Evolutionary conservation across 177 flowering plant genomes (phyloP).

Genomic region (Vitis hybrid): DNA sequence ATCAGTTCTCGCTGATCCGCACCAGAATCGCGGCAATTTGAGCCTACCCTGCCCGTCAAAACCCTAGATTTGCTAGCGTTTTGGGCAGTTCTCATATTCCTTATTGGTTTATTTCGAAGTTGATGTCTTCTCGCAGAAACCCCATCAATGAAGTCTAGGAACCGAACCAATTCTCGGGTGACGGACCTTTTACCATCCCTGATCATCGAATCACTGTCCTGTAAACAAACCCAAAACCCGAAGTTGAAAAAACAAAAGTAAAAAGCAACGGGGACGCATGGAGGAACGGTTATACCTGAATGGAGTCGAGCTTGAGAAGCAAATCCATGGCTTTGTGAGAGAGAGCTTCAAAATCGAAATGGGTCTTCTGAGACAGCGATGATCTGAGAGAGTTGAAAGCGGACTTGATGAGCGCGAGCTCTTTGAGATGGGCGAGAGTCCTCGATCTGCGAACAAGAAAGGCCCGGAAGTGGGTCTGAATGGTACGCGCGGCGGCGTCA

Average conservation of each 20-base stretch:
- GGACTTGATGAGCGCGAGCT: conserved; percentile 69
- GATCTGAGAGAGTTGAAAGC: conserved; percentile 50
- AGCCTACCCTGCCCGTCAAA: conserved; percentile 3
- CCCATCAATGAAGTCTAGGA: conserved; percentile 63
- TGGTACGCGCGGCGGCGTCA: conserved; percentile 75
- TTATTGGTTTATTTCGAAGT: conserved; percentile 27
- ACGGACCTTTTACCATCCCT: conserved; percentile 55
- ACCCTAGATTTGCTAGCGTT: conserved; percentile 26
- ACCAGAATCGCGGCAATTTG: conserved; percentile 8
- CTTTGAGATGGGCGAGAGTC: conserved; percentile 70
- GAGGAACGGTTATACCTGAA: conserved; percentile 53
- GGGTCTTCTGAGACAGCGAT: conserved; percentile 39
- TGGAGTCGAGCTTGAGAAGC: conserved; percentile 65
- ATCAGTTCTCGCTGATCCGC: conserved; percentile 18
- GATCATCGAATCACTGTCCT: conserved; percentile 64
- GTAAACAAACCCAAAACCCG: conserved; percentile 10
- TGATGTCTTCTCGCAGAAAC: conserved; percentile 35
- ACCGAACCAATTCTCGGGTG: conserved; percentile 54
- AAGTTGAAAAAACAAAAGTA: not conserved
- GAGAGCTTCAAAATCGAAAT: conserved; percentile 31
- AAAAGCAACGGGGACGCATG: conserved; percentile 11
- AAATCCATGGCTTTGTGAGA: conserved; percentile 51
- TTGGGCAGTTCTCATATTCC: conserved; percentile 31
- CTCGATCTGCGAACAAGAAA: conserved; percentile 81
- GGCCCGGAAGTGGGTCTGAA: conserved; percentile 77